These are phyloP conservation scores for Dysphania ambrosioides DNA, from an alignment of 148 eudicot genomes.

Conservation along the genomic window DNA sequence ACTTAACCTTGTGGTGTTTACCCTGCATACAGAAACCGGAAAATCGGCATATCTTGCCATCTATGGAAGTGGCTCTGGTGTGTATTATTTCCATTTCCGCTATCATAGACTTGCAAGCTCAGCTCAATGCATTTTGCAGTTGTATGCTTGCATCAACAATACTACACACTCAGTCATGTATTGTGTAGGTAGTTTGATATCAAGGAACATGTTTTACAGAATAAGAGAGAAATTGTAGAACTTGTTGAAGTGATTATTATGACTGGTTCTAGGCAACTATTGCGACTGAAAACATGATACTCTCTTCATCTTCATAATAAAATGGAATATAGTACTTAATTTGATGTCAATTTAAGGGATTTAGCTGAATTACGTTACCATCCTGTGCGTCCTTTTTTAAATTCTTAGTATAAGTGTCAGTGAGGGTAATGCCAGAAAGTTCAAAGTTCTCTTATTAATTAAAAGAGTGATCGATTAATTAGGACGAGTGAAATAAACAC, in stretches of 20 bases:
- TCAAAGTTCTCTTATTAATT: too few relatives aligned
- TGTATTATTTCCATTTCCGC: background rate
- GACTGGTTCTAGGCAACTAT: background rate
- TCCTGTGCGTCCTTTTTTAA: background rate
- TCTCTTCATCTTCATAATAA: background rate
- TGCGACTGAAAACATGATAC: background rate
- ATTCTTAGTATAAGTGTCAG: too few relatives aligned
- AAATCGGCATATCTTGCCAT: conserved; percentile 44
- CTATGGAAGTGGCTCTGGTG: conserved; percentile 92
- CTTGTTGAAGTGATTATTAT: background rate
- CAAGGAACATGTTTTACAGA: background rate
- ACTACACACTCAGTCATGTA: too few relatives aligned
- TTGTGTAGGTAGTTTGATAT: background rate
- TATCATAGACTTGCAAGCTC: background rate
- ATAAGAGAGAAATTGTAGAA: background rate
- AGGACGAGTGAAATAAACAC: too few relatives aligned
- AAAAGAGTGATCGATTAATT: too few relatives aligned
- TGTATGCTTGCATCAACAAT: background rate
- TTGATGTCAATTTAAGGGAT: background rate
- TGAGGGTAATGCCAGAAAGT: too few relatives aligned
- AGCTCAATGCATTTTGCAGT: background rate
- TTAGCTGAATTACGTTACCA: too few relatives aligned
- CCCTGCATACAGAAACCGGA: conserved; percentile 45
- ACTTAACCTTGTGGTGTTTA: background rate
- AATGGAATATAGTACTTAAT: too few relatives aligned